Conservation (phyloP, 768 basidiomycete species). For the Porphyrellus cyaneotinctus region DNA sequence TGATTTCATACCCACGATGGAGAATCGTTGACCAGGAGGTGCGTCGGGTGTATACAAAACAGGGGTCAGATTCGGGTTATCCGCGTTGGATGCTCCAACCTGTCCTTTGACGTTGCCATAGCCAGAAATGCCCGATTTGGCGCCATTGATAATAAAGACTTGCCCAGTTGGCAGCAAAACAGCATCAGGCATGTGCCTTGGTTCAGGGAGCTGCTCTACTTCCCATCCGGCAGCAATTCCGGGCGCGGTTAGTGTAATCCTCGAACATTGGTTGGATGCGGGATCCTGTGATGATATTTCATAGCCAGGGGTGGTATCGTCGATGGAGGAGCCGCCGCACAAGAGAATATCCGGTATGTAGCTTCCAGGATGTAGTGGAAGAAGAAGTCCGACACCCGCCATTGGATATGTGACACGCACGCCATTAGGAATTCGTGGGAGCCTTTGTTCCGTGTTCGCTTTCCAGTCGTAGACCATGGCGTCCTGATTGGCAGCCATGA, state of each 20-base stretch:
- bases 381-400: conserved; percentile 68
- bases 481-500: conserved; percentile 74
- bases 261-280: conserved; percentile 70
- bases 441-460: conserved; percentile 52
- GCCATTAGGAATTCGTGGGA: conserved; percentile 70
- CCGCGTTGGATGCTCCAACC: conserved; percentile 76
- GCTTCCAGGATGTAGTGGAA: conserved; percentile 62
- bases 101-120: conserved; percentile 70
- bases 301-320: conserved; percentile 56
- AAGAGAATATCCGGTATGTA: conserved; percentile 69
- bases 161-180: conserved; percentile 76
- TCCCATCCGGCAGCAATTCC: conserved; percentile 71
- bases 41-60: conserved; percentile 65
- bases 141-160: conserved; percentile 75
- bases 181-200: conserved; percentile 77
- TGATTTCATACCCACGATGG: conserved; percentile 50
- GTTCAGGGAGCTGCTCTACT: conserved; percentile 68
- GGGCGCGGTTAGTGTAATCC: conserved; percentile 58
- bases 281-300: conserved; percentile 68
- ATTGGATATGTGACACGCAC: conserved; percentile 83
- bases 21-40: conserved; percentile 55
- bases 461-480: conserved; percentile 80
- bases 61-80: conserved; percentile 62
- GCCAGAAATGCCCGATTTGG: conserved; percentile 66
- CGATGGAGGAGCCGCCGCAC: conserved; percentile 70